Conservation (phyloP, 306 rosid species). For the Castanopsis chinensis region DNA sequence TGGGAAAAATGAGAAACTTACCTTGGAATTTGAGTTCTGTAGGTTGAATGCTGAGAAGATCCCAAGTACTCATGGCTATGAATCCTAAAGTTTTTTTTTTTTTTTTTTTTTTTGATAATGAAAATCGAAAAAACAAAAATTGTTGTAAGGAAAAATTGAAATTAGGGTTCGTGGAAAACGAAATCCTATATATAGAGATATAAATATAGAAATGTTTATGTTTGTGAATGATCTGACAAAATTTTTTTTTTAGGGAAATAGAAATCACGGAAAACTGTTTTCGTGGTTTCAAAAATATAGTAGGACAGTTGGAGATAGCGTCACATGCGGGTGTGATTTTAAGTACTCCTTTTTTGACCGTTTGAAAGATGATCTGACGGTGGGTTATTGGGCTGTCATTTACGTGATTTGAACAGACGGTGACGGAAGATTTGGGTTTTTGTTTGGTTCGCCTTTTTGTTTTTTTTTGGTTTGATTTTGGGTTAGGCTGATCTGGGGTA, state of each 20-base stretch:
- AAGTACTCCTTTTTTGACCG: no score
- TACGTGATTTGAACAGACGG: not conserved
- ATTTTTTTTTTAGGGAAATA: not conserved
- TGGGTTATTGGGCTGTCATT: not conserved
- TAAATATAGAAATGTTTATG: no score
- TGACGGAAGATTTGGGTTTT: not conserved
- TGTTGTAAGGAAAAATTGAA: not conserved
- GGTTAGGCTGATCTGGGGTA: no score
- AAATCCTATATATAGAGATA: not conserved
- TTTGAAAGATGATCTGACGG: not conserved
- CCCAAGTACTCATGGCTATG: conserved; percentile 37
- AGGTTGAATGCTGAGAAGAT: conserved; percentile 41
- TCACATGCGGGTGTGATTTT: not conserved
- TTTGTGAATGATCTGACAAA: not conserved
- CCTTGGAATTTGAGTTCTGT: conserved; percentile 49
- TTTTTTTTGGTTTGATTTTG: not conserved
- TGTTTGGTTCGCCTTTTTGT: not conserved
- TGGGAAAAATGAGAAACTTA: conserved; percentile 3
- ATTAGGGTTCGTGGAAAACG: not conserved
- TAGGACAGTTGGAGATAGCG: not conserved
- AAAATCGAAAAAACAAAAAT: not conserved
- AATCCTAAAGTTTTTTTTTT: not conserved
- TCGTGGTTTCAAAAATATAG: not conserved
- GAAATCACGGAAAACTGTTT: not conserved
- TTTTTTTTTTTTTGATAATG: not conserved